Conservation (phyloP, 768 basidiomycete species). For the Agrocybe praecox region DNA sequence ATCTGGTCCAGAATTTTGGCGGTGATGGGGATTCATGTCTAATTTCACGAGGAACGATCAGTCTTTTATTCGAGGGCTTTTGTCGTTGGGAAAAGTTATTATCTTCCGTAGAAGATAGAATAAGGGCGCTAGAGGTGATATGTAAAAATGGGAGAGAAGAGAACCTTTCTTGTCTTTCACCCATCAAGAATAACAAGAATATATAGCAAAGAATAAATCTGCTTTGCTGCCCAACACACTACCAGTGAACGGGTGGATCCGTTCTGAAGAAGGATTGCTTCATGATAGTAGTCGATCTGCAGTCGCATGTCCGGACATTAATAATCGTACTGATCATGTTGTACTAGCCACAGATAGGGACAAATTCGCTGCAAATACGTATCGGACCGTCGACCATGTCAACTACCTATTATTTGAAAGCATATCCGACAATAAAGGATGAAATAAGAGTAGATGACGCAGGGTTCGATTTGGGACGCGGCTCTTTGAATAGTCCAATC, state of each 20-base stretch:
- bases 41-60: conserved; percentile 26
- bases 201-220: conserved; percentile 14
- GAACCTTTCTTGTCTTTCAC: not conserved
- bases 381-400: conserved; percentile 15
- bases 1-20: conserved; percentile 31
- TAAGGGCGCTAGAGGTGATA: not conserved
- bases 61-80: conserved; percentile 3
- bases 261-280: conserved; percentile 25
- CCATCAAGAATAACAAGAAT: not conserved
- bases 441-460: conserved; percentile 14
- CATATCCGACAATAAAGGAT: conserved; percentile 17
- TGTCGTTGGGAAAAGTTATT: not conserved
- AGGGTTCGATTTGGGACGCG: conserved; percentile 10
- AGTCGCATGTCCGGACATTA: conserved; percentile 28
- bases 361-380: conserved; percentile 20
- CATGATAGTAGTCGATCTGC: conserved; percentile 28
- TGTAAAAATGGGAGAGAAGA: not conserved
- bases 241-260: conserved; percentile 28
- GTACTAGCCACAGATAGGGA: conserved; percentile 25
- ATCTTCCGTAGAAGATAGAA: not conserved
- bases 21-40: conserved; percentile 29
- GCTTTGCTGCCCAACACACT: conserved; percentile 4
- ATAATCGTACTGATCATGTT: conserved; percentile 18
- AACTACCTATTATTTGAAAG: conserved; percentile 7
- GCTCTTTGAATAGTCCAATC: conserved; percentile 18